Percentiles rank a stretch among this genome's conserved stretches.
Conservation (phyloP, 179 eudicot genomes). For the Carnegiea gigantea region DNA sequence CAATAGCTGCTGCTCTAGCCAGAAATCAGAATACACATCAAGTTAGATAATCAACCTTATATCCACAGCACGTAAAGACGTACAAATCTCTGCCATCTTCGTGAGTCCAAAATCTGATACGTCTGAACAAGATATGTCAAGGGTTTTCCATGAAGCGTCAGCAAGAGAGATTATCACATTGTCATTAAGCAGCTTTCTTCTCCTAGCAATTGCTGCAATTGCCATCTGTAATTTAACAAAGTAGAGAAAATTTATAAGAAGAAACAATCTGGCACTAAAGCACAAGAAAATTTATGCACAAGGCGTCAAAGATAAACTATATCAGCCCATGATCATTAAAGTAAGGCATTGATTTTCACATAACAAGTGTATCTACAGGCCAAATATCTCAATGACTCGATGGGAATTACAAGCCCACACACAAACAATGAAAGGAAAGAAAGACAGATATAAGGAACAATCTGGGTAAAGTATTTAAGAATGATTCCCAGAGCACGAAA, state of each 20-base stretch:
- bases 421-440: background rate
- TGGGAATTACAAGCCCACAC: background rate
- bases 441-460: background rate
- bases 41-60: conserved; percentile 60
- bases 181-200: conserved; percentile 70
- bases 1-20: background rate
- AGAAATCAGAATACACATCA: background rate
- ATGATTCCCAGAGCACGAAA: background rate
- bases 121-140: conserved; percentile 82
- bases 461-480: background rate
- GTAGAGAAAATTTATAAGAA: conserved; percentile 15
- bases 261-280: conserved; percentile 1
- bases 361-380: background rate
- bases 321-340: background rate
- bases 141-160: conserved; percentile 72
- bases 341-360: background rate
- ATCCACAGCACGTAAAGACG: conserved; percentile 68
- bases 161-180: conserved; percentile 65
- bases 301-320: background rate
- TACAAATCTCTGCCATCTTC: conserved; percentile 59
- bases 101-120: conserved; percentile 78
- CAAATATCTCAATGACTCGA: background rate
- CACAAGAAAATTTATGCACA: conserved; percentile 6
- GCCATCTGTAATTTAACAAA: conserved; percentile 51
- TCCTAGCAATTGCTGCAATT: conserved; percentile 80